Conservation (phyloP, 768 basidiomycete genomes). For the Holtermannia corniformis region DNA sequence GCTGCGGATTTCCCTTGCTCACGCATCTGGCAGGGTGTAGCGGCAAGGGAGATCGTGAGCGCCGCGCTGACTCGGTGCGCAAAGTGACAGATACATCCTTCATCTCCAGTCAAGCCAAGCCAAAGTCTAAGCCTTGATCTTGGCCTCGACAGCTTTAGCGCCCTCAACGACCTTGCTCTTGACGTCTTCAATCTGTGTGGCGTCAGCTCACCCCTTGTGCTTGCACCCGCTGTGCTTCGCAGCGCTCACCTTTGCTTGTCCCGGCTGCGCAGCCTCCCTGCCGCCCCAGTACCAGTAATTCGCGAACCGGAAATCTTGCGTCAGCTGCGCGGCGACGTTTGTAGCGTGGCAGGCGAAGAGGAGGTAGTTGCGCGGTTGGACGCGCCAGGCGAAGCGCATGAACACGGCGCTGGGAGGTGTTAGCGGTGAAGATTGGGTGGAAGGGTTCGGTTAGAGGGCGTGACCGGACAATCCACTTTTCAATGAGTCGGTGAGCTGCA, state of each 20-base stretch:
- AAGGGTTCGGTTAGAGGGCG: not conserved
- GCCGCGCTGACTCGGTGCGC: too few relatives aligned
- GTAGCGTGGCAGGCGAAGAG: slow-evolving; percentile 89
- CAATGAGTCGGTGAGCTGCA: not conserved
- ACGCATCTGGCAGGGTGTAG: too few relatives aligned
- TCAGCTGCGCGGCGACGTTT: slow-evolving; percentile 73
- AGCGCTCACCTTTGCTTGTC: slow-evolving; percentile 8
- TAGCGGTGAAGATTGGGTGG: not conserved
- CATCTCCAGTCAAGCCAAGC: too few relatives aligned
- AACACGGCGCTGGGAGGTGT: slow-evolving; percentile 55
- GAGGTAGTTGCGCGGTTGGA: slow-evolving; percentile 91
- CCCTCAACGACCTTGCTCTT: slow-evolving; percentile 16
- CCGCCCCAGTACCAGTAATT: slow-evolving; percentile 90
- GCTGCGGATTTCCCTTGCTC: too few relatives aligned
- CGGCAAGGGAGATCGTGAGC: too few relatives aligned
- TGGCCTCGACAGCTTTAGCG: slow-evolving; percentile 18
- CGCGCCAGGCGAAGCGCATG: slow-evolving; percentile 86
- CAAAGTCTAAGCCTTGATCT: slow-evolving; percentile 22
- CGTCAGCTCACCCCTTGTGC: not conserved
- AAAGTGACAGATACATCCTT: too few relatives aligned
- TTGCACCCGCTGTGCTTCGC: not conserved
- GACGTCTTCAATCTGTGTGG: slow-evolving; percentile 3
- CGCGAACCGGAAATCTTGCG: slow-evolving; percentile 75
- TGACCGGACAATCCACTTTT: not conserved
- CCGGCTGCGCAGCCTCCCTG: slow-evolving; percentile 54